Base-by-base conservation (phyloP, 208 protist genomes). In the Borovskyia barvae region DNA sequence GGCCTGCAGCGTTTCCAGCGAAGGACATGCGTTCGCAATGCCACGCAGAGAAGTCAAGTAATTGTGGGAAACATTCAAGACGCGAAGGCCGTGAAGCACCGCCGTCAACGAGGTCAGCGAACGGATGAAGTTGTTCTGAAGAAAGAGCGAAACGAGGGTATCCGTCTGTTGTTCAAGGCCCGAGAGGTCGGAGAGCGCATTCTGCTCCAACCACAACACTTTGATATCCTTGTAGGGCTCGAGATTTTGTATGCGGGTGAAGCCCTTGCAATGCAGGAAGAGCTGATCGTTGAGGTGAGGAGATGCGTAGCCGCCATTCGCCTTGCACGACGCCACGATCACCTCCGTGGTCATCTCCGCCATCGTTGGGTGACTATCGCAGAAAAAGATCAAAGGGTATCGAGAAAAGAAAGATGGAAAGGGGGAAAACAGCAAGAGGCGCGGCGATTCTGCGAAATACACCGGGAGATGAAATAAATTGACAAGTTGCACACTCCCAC, bases 161-260 rank as follows among this genome's bases (percentile, higher is more conserved):
- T 82, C 60, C 9, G 45, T 25, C 41, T 93, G 75, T 17, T 60
- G 12, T 25, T 93, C 81, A 2, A 98, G 43, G 2, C 88, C 88
- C 59, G 80, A 67, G 6, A 98, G 89, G 25, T 80, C 73, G 0
- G 61, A 72, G 30, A 98, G 77, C 30, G 80, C 88, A 65, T 98
- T 98, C 66, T 95, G 87, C 67, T 98, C 87, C 25, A 98, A 65
- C 92, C 93, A 98, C 17, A 98, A 75, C 29, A 93, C 86, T 72
- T 92, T 93, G n/a, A 92, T 56, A 19, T 89, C 86, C 5, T 65
- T 81, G 66, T 97, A 98, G 46, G 59, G 46, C 29, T 94, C 77
- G 19, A 98, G 54, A 50, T 94, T 90, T 51, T 90, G n/a, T 56
- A 98, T 97, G 19, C 65, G 29, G 8, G 72, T 48, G 64, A 97